Evolutionary conservation across 2,329 filamentous ascomycete genomes (phyloP).

Genomic region (Cytospora paraplurivora): DNA sequence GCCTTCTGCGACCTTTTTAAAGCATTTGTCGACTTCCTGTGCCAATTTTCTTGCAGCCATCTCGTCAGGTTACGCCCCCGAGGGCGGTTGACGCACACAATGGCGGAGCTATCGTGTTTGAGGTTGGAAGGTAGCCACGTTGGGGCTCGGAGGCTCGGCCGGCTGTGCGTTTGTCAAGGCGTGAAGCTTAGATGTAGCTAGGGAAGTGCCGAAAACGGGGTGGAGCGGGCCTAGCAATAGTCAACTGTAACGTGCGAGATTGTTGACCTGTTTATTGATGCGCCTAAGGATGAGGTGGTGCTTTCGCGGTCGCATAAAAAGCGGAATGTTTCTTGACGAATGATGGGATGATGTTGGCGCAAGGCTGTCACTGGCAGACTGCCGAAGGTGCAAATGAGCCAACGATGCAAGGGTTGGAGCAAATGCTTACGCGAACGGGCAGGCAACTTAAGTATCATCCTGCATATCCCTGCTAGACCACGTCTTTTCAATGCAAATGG

Average conservation of each 20-base stretch:
- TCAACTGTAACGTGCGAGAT: background rate
- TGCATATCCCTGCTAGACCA: background rate
- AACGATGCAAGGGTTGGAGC: background rate
- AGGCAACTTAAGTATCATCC: background rate
- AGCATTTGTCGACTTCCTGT: slow-evolving; percentile 98
- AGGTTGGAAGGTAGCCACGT: slow-evolving; percentile 21
- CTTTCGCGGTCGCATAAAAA: background rate
- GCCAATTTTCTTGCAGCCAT: slow-evolving; percentile 97
- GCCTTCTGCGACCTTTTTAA: slow-evolving; percentile 96
- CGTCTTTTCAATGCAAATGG: background rate
- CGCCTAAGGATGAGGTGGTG: background rate
- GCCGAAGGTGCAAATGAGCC: slow-evolving; percentile 1
- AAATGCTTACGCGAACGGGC: slow-evolving; percentile 3
- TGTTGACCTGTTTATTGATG: background rate
- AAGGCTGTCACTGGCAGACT: slow-evolving; percentile 12
- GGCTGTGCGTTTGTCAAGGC: background rate
- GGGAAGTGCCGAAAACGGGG: background rate
- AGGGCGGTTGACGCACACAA: slow-evolving; percentile 5
- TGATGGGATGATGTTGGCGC: slow-evolving; percentile 11
- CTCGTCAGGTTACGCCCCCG: slow-evolving; percentile 38
- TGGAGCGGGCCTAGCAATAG: background rate
- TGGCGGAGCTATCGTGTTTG: slow-evolving; percentile 24
- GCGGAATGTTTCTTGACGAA: background rate
- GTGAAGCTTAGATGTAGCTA: slow-evolving; percentile 10
- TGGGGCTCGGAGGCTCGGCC: background rate